These are phyloP conservation scores for Diaporthe sp. DNA, from an alignment of 2,329 filamentous ascomycete genomes.

Conservation along the genomic window DNA sequence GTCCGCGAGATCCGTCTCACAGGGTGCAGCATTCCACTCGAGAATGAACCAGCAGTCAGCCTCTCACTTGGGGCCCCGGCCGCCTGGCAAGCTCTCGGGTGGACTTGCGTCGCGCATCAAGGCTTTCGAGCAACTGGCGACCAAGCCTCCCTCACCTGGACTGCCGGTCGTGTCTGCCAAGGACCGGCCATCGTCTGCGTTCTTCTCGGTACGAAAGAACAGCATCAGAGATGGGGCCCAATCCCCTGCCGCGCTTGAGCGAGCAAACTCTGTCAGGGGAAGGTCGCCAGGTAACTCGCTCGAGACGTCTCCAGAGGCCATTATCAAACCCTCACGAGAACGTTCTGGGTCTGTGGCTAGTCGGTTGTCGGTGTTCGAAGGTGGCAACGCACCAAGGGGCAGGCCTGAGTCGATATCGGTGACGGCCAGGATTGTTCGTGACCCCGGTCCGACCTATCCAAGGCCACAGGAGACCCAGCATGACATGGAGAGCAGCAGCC, in stretches of 20 bases:
- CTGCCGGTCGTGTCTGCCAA: conserved; percentile 41
- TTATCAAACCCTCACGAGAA: conserved; percentile 53
- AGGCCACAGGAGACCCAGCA: conserved; percentile 55
- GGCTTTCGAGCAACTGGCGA: conserved; percentile 84
- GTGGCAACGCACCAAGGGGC: conserved; percentile 56
- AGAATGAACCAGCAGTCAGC: conserved; percentile 65
- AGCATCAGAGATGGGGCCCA: conserved; percentile 55
- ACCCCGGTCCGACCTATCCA: conserved; percentile 60
- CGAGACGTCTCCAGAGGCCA: conserved; percentile 60
- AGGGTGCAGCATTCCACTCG: conserved; percentile 68
- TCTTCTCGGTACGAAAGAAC: conserved; percentile 69
- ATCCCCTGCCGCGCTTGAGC: conserved; percentile 60
- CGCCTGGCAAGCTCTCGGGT: conserved; percentile 86
- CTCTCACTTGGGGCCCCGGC: conserved; percentile 66
- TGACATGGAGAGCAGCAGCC: conserved; percentile 57
- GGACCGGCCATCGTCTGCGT: conserved; percentile 64
- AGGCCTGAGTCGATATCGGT: conserved; percentile 86
- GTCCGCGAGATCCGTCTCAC: conserved; percentile 66
- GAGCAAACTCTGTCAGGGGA: conserved; percentile 54
- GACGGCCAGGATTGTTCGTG: conserved; percentile 84
- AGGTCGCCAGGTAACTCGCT: conserved; percentile 54
- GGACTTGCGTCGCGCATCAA: conserved; percentile 96
- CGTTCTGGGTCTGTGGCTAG: conserved; percentile 68
- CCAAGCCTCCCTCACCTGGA: conserved; percentile 47
- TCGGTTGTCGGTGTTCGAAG: conserved; percentile 68